phyloP scores from a whole-genome alignment of 2,329 filamentous ascomycete species.

The Phaeosphaeriaceae sp. region DNA sequence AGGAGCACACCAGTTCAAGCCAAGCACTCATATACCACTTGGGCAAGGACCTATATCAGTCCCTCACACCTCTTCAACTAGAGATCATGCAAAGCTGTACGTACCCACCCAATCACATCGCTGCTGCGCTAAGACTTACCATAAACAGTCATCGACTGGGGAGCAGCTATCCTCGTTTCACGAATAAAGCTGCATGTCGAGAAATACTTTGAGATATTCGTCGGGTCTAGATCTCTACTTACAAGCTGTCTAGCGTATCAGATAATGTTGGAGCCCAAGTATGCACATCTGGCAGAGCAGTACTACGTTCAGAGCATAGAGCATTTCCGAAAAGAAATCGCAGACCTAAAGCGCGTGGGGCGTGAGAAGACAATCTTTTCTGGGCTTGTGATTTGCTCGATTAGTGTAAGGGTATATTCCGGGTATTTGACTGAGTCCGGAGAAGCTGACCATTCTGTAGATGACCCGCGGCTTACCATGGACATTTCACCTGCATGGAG shows the following conservation, averaged over 20 bases:
- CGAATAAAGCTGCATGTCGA: not conserved
- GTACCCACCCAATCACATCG: not conserved
- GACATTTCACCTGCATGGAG: not conserved
- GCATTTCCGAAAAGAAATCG: not conserved
- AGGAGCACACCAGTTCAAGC: not conserved
- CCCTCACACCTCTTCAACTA: not conserved
- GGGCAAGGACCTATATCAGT: not conserved
- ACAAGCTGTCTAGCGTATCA: not conserved
- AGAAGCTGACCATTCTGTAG: not conserved
- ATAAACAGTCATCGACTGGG: not conserved
- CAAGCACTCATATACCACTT: not conserved
- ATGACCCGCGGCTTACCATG: not conserved
- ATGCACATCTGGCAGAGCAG: not conserved
- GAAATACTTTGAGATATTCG: not conserved
- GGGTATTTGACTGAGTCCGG: too few relatives aligned
- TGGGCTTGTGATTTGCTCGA: not conserved
- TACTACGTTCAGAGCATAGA: not conserved
- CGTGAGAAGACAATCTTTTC: not conserved
- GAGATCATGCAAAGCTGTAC: not conserved
- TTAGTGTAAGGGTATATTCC: not conserved
- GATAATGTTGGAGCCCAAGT: not conserved
- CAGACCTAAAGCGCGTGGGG: not conserved
- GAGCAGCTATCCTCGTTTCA: not conserved
- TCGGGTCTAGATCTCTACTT: not conserved
- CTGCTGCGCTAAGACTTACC: not conserved